These are phyloP conservation scores for Candida ulmi DNA, from an alignment of 805 yeast species.

Conservation along the genomic window DNA sequence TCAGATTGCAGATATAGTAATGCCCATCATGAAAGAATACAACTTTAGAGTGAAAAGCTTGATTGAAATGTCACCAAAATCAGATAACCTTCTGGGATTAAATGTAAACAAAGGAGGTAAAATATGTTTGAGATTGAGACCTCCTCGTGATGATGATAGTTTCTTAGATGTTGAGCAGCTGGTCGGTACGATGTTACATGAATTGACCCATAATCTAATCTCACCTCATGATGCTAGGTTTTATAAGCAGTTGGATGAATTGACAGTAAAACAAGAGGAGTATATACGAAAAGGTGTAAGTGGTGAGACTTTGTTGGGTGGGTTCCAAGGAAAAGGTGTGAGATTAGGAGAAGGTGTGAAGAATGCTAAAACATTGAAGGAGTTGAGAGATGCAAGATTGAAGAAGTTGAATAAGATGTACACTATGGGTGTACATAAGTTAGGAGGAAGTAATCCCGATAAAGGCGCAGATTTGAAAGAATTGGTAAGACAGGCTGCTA, in stretches of 20 bases:
- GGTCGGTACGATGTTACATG: constrained; percentile 84
- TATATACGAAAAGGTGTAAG: constrained; percentile 32
- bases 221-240: constrained; percentile 81
- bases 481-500: constrained; percentile 55
- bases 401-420: constrained; percentile 29
- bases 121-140: constrained; percentile 66
- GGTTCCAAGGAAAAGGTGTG: constrained; percentile 11
- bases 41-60: constrained; percentile 60
- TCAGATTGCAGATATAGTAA: constrained; percentile 61
- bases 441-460: constrained; percentile 9
- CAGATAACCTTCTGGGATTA: constrained; percentile 61
- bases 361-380: constrained; percentile 23
- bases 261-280: constrained; percentile 32
- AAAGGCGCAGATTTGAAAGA: constrained; percentile 29
- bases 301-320: constrained; percentile 3
- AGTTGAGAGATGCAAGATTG: constrained; percentile 33
- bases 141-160: constrained; percentile 39
- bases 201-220: constrained; percentile 68
- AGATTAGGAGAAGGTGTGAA: constrained; percentile 30
- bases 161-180: constrained; percentile 64
- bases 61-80: constrained; percentile 78
- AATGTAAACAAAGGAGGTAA: constrained; percentile 77
- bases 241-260: constrained; percentile 57
- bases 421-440: constrained; percentile 11
- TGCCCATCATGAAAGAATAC: constrained; percentile 71